These are phyloP conservation scores for Omphalea diandra DNA, from an alignment of 441 rosid genomes.

Conservation along the genomic window DNA sequence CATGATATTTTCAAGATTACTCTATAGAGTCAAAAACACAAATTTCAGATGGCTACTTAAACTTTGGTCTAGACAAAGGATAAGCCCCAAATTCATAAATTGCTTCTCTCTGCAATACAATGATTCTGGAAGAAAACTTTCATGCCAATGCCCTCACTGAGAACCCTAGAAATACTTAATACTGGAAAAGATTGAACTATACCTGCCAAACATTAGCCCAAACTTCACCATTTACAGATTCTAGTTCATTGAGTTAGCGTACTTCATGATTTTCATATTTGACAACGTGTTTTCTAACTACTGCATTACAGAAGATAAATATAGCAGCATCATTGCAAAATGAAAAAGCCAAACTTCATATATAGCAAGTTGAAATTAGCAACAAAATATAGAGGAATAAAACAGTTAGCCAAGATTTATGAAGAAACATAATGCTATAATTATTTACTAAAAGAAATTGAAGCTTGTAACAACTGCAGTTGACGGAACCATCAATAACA, in stretches of 20 bases:
- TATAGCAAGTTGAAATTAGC: not conserved
- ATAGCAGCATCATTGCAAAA: too few relatives aligned
- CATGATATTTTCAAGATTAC: not conserved
- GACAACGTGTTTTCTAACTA: conserved; percentile 46
- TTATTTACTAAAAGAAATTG: not conserved
- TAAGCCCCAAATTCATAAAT: not conserved
- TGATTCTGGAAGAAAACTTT: not conserved
- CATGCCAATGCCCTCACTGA: not conserved
- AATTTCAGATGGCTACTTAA: not conserved
- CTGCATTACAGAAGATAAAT: conserved; percentile 42
- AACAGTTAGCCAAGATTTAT: not conserved
- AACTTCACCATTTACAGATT: conserved; percentile 81
- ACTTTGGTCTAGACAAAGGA: not conserved
- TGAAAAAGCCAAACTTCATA: not conserved
- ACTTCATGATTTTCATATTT: conserved; percentile 62
- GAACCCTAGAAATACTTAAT: not conserved
- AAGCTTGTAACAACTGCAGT: not conserved
- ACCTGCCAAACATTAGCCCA: conserved; percentile 99
- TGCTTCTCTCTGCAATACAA: not conserved
- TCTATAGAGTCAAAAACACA: not conserved
- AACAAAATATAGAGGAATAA: not conserved
- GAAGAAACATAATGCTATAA: not conserved
- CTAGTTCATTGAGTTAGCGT: conserved; percentile 79
- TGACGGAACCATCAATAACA: not conserved
- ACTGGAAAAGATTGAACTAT: conserved; percentile 19